Conservation (phyloP, 2,329 filamentous ascomycete species). For the Fusarium newnesense region DNA sequence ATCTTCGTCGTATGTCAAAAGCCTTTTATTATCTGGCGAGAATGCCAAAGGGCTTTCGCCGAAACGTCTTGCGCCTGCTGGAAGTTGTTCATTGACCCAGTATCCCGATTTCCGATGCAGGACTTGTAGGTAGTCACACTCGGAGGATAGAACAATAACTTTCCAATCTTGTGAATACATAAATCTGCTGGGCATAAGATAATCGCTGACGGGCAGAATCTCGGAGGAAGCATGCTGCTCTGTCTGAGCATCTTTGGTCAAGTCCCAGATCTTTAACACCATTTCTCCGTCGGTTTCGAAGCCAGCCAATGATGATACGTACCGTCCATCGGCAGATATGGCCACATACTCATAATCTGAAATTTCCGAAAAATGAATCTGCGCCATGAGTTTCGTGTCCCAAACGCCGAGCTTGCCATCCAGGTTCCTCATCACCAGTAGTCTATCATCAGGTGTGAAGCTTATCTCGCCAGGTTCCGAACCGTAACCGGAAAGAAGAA, state of each 20-base stretch:
- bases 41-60: neutral
- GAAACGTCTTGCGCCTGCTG: rapidly evolving
- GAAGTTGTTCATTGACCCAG: neutral
- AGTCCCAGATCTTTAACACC: rapidly evolving
- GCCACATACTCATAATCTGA: rapidly evolving
- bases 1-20: neutral
- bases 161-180: too few relatives aligned
- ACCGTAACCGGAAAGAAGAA: rapidly evolving
- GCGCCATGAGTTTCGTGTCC: rapidly evolving
- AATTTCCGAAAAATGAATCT: rapidly evolving
- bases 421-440: rapidly evolving
- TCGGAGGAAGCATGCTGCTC: rapidly evolving
- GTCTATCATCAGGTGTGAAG: neutral
- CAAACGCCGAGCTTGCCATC: neutral
- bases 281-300: rapidly evolving
- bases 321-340: neutral
- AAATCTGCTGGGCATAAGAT: too few relatives aligned
- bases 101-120: rapidly evolving
- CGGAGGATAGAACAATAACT: too few relatives aligned
- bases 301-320: rapidly evolving
- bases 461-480: rapidly evolving
- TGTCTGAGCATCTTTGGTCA: neutral
- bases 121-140: rapidly evolving
- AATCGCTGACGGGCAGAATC: rapidly evolving
- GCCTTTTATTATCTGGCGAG: neutral